Base-by-base conservation (phyloP, 2,329 filamentous ascomycete species). In the Decorospora gaudefroyi region DNA sequence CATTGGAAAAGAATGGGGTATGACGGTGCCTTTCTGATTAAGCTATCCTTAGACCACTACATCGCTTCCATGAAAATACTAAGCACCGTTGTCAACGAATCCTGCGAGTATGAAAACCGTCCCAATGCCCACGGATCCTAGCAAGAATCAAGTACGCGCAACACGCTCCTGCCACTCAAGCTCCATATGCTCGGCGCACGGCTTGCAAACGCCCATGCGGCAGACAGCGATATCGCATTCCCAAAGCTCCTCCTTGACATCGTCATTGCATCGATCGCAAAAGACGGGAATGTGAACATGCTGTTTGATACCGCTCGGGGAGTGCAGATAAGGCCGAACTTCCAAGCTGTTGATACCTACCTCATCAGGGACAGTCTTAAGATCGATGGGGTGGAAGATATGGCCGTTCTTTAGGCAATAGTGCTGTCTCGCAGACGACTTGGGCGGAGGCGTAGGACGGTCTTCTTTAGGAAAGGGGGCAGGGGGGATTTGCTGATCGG, bases 321-420 rank as follows among this genome's bases (percentile, higher is more conserved):
- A 55, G 8, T 41, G 34, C 3, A 57, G 19, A 15, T 55, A 61
- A 5, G 55, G 51, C 2, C 52, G 46, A 2, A 58, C 53, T 19
- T 49, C 49, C 10, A 61, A 13, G 7, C 25, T 39, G 33, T 61
- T 61, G 41, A 61, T 42, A 12, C 25, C n/a, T 2, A 48, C 33
- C 15, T 46, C 30, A 10, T 61, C 51, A 8, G 56, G 57, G 3
- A 60, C 48, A 0, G 25, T 28, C n/a, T 49, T 46, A 17, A 62
- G 33, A 13, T 57, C 37, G 18, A 60, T 33, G 0, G 49, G 46
- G 28, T 47, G 51, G 25, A 64, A 61, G 10, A 56, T 44, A 22
- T 65, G 62, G 11, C 57, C 56, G 22, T 48, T 51, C 16, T 31
- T 40, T 18, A 62, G 29, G 27, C 62, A 65, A 12, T 49, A 42